Conservation (phyloP, 331 rosid species). For the Rosa hybrid region DNA sequence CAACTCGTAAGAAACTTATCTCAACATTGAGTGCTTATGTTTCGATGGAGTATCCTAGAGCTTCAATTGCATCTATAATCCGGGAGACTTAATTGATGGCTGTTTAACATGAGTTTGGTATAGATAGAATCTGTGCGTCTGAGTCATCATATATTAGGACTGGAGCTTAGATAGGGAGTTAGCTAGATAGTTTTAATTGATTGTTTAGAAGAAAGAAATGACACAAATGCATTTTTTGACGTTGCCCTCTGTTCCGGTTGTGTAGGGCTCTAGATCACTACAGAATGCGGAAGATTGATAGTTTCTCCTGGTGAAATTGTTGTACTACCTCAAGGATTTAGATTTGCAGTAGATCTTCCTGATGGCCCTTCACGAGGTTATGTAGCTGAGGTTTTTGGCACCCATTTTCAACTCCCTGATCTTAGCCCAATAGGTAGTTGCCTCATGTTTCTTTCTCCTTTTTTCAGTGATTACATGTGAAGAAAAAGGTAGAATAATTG, state of each 20-base stretch:
- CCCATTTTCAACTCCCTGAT: slow-evolving; percentile 96
- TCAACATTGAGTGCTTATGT: not conserved
- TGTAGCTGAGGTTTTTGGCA: slow-evolving; percentile 88
- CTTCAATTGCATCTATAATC: not conserved
- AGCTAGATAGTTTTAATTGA: not conserved
- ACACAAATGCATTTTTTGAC: not conserved
- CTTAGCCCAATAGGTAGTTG: slow-evolving; percentile 88
- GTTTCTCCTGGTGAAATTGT: slow-evolving; percentile 91
- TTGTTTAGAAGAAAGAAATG: not conserved
- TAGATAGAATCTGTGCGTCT: not conserved
- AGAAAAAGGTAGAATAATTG: not conserved
- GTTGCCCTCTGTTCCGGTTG: slow-evolving; percentile 27
- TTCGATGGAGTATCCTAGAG: too few species aligned
- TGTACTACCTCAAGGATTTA: slow-evolving; percentile 91
- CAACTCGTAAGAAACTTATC: not conserved
- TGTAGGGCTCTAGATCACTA: slow-evolving; percentile 73
- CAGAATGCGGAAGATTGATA: slow-evolving; percentile 85
- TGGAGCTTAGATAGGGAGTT: not conserved
- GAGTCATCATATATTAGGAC: not conserved
- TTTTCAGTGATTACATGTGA: slow-evolving; percentile 21
- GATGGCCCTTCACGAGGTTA: too few species aligned
- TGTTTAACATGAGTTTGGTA: not conserved
- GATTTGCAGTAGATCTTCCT: slow-evolving; percentile 71
- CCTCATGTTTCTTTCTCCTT: not conserved
- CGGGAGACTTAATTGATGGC: not conserved